Base-by-base conservation (phyloP, 352 stramenopile genomes). In the Paralagenidium karlingii region DNA sequence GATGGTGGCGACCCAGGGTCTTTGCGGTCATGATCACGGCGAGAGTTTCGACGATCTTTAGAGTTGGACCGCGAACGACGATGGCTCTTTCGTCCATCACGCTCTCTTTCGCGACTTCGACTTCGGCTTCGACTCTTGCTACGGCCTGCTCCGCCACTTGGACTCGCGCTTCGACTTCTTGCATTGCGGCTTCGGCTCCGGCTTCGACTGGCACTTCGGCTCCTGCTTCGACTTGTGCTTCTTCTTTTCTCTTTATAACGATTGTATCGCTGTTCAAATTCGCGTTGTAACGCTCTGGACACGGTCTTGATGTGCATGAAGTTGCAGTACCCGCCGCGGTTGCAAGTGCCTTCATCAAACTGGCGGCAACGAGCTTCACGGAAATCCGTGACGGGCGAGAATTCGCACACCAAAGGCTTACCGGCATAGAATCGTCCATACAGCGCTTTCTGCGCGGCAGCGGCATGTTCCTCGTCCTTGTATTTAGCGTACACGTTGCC, bases 401-500 rank as follows among this genome's bases (percentile, higher is more conserved):
- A 99, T 55, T 99, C 96, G 34, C 91, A 95, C 34, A 98, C 77
- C 19, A 99, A 81, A 11, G 76, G 80, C 16, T 93, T 67, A 10
- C 96, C 95, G 29, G 94, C 94, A 59, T 99, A 99, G 55, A 97
- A 99, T 10, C 96, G 73, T 0, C 94, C 94, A 45, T 98, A 96
- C 15, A 99, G 78, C 10, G 80, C 71, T 51, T 98, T 97, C 24
- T 98, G 76, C 3, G 94, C 93, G 32, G 96, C 93, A 12, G 91
- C 82, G 0, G 96, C 95, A 44, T 99, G 84, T 60, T 99, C 95
- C 63, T 99, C 96, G 42, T 99, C 94, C 20, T 84, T 81, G 51
- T 97, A 99, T 62, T 99, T 99, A 40, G 94, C 86, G 60, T 99
- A 99, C 24, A 99, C 95, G 58, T 99, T 98, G 34, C 96, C 96